Base-by-base conservation (phyloP, 805 yeast species). In the Clavispora fructus region DNA sequence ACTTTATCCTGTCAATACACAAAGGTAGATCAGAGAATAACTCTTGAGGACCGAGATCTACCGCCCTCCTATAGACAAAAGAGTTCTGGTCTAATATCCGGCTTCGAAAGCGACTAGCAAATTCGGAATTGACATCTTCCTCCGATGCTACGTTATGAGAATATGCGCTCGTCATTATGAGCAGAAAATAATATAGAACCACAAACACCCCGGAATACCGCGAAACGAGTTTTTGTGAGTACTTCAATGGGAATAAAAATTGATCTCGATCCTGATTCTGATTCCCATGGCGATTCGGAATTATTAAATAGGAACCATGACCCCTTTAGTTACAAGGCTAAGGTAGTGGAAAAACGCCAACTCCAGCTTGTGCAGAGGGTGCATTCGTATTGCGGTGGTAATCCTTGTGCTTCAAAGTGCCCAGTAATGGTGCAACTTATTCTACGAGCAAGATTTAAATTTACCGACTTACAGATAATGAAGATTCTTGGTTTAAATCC, bases 381-480 rank as follows among this genome's bases (percentile, higher is more conserved):
- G 30, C 43, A 37, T 16, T 12, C 42, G 9, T 43, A 43, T 12
- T 39, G 33, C 9, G 45, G 43, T 12, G 40, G 42, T 14, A 40
- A 45, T 13, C 40, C 45, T 7, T 28, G 48, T 40, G 50, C 46
- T 12, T 44, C 49, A 39, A 43, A 45, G 35, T 52, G 46, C 43
- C 48, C 56, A 6, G 46, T 54, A 19, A 37, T 52, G n/a, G 43
- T 46, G 32, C 51, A 45, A 39, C 51, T 51, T 10, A 41, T 53
- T 12, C 41, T 53, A 26, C 30, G 35, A 4, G 23, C 47, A 40
- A 39, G 29, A 11, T 13, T 42, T 7, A 45, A 29, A 19, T 49
- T 51, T 29, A 42, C 45, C 35, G 56, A 53, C 26, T 29, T 16
- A 2, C 53, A 51, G 11, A 48, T 46, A 29, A 53, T 53, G 56